These are phyloP conservation scores for Penicillium pulvis DNA, from an alignment of 495 filamentous ascomycete genomes.

Conservation along the genomic window DNA sequence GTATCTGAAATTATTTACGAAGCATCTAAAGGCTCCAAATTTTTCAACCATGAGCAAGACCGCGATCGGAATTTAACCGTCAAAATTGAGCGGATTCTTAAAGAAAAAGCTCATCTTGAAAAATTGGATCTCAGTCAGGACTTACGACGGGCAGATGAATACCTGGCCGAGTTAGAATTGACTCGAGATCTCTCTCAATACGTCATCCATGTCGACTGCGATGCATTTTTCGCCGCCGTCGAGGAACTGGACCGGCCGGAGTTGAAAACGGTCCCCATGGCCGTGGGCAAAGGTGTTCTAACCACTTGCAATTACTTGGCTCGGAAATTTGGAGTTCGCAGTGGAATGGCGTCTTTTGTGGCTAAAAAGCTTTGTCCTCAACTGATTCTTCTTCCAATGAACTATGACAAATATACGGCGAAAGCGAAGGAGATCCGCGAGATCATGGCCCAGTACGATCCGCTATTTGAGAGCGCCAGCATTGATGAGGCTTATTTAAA, in stretches of 20 bases:
- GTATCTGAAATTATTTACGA: slow-evolving; percentile 98
- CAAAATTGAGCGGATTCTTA: slow-evolving; percentile 81
- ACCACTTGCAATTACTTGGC: slow-evolving; percentile 96
- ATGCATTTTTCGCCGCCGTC: slow-evolving; percentile 96
- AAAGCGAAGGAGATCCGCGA: slow-evolving; percentile 89
- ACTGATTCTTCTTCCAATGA: slow-evolving; percentile 77
- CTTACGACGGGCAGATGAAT: slow-evolving; percentile 75
- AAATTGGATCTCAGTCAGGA: slow-evolving; percentile 72
- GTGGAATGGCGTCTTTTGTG: slow-evolving; percentile 95
- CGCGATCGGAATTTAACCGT: slow-evolving; percentile 80
- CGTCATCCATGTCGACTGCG: slow-evolving; percentile 93
- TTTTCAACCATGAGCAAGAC: slow-evolving; percentile 88
- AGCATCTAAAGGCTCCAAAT: slow-evolving; percentile 95
- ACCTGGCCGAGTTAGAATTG: slow-evolving; percentile 75
- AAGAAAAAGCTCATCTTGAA: slow-evolving; percentile 76
- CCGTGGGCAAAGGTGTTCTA: slow-evolving; percentile 88
- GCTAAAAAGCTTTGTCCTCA: slow-evolving; percentile 92
- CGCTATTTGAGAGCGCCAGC: slow-evolving; percentile 87
- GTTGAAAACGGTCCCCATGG: slow-evolving; percentile 86
- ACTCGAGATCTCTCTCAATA: slow-evolving; percentile 80
- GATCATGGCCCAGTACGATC: slow-evolving; percentile 83
- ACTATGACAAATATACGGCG: slow-evolving; percentile 87
- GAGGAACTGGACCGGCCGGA: slow-evolving; percentile 92
- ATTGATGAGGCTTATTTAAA: slow-evolving; percentile 97
- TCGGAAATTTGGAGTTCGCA: slow-evolving; percentile 84